A percentile compares a stretch with the other conserved stretches of the same genome.
These are phyloP conservation scores for Forsythia viridissima DNA, from an alignment of 257 asterid genomes.

Conservation along the genomic window DNA sequence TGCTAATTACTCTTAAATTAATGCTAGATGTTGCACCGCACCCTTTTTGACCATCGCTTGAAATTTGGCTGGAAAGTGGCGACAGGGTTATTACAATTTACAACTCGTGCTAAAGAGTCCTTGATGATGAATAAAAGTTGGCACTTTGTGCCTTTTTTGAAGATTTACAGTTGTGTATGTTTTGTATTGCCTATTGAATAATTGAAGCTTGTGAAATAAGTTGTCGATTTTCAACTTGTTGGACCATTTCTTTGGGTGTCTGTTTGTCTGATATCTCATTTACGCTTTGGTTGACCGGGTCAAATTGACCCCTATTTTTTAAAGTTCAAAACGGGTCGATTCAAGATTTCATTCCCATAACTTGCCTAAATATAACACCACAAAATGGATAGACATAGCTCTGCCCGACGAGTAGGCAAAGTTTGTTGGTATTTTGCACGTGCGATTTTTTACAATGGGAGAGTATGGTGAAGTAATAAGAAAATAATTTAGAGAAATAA, in stretches of 20 bases:
- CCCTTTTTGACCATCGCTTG: background rate
- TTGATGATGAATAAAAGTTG: slow-evolving; percentile 22
- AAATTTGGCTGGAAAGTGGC: background rate
- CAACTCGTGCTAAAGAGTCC: background rate
- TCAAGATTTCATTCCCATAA: background rate
- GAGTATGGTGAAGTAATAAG: background rate
- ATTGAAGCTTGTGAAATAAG: slow-evolving; percentile 16
- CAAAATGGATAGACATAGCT: background rate
- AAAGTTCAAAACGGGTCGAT: background rate
- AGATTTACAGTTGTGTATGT: slow-evolving; percentile 29
- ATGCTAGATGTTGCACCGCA: background rate
- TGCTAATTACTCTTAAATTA: too few species aligned
- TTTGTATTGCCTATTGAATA: background rate
- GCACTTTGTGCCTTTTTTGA: slow-evolving; percentile 11
- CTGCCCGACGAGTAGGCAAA: too few species aligned
- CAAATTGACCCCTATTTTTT: background rate
- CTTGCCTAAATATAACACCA: background rate
- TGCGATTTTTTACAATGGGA: too few species aligned
- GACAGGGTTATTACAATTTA: slow-evolving; percentile 3
- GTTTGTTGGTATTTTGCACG: too few species aligned
- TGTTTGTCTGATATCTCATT: background rate
- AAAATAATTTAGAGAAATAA: too few species aligned
- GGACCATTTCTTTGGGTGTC: background rate
- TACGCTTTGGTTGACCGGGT: background rate
- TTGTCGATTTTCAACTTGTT: background rate